Evolutionary conservation across 202 grass and related monocot genomes (phyloP).

Genomic region (Hordeum pubiflorum): DNA sequence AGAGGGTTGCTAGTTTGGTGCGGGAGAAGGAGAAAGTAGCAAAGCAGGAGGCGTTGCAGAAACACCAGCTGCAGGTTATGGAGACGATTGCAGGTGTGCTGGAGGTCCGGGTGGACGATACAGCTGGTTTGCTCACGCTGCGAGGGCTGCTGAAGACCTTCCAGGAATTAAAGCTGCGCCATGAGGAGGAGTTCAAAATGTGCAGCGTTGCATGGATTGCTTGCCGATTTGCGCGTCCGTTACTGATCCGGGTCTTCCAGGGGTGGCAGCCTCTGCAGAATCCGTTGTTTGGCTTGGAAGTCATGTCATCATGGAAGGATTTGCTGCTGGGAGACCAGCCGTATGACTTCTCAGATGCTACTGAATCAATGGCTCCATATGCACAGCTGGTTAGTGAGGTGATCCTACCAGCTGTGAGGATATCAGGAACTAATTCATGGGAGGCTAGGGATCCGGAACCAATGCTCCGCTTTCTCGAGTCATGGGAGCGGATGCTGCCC

Average conservation of each 20-base stretch:
- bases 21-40: conserved; percentile 60
- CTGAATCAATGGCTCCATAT: conserved; percentile 48
- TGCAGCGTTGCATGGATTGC: conserved; percentile 72
- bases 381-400: conserved; percentile 72
- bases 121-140: conserved; percentile 44
- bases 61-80: conserved; percentile 50
- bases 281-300: conserved; percentile 48
- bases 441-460: conserved; percentile 75
- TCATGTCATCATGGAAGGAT: conserved; percentile 55
- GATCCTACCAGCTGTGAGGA: conserved; percentile 69
- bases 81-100: conserved; percentile 51
- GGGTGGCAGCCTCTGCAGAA: conserved; percentile 83
- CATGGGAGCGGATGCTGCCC: conserved; percentile 60
- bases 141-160: conserved; percentile 54
- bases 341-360: conserved; percentile 56
- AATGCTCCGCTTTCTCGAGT: conserved; percentile 75
- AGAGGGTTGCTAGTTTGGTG: conserved; percentile 61
- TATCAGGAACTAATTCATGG: conserved; percentile 69
- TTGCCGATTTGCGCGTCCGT: conserved; percentile 52
- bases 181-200: conserved; percentile 67
- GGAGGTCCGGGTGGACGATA: conserved; percentile 54
- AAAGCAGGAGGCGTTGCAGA: conserved; percentile 53
- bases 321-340: conserved; percentile 71
- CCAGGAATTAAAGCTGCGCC: conserved; percentile 44
- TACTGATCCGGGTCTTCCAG: conserved; percentile 60